Conservation (phyloP, 2,329 filamentous ascomycete species). For the Nemania sp. region DNA sequence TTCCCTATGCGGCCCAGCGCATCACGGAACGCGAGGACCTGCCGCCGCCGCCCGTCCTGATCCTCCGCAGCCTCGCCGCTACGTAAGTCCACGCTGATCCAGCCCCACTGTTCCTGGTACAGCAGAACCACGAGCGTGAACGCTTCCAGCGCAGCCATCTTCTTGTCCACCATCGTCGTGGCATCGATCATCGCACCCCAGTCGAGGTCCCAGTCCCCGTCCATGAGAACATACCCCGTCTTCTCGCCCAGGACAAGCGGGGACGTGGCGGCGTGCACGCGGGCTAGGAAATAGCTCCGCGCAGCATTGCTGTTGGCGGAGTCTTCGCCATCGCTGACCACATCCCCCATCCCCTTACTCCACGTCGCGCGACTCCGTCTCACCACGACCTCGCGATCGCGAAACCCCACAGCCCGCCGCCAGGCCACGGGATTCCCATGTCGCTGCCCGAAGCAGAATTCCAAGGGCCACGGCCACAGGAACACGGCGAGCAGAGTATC, state of each 20-base stretch:
- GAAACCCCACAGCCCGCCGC: slow-evolving; percentile 76
- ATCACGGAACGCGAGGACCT: slow-evolving; percentile 81
- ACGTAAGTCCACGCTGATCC: slow-evolving; percentile 69
- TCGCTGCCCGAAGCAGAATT: slow-evolving; percentile 66
- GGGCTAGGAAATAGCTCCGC: slow-evolving; percentile 61
- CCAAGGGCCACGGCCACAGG: slow-evolving; percentile 72
- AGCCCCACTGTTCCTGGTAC: slow-evolving; percentile 68
- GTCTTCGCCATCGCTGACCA: slow-evolving; percentile 24
- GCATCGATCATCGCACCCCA: slow-evolving; percentile 79
- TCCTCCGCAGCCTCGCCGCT: slow-evolving; percentile 42
- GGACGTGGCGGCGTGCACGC: slow-evolving; percentile 70
- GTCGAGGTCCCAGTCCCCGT: slow-evolving; percentile 84
- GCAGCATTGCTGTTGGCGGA: slow-evolving; percentile 48
- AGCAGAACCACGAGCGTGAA: slow-evolving; percentile 74
- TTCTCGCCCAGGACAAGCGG: slow-evolving; percentile 70
- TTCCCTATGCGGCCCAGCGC: slow-evolving; percentile 76
- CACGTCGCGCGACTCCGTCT: slow-evolving; percentile 73
- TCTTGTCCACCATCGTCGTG: slow-evolving; percentile 68
- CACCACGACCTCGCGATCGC: slow-evolving; percentile 78
- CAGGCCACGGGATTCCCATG: slow-evolving; percentile 69
- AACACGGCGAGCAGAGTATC: slow-evolving; percentile 73
- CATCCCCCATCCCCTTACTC: slow-evolving; percentile 58
- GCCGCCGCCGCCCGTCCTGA: slow-evolving; percentile 65
- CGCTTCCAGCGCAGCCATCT: slow-evolving; percentile 62
- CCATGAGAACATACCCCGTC: slow-evolving; percentile 86